Evolutionary conservation across 345 rosid species (phyloP).

Genomic region (Jatropha curcas): DNA sequence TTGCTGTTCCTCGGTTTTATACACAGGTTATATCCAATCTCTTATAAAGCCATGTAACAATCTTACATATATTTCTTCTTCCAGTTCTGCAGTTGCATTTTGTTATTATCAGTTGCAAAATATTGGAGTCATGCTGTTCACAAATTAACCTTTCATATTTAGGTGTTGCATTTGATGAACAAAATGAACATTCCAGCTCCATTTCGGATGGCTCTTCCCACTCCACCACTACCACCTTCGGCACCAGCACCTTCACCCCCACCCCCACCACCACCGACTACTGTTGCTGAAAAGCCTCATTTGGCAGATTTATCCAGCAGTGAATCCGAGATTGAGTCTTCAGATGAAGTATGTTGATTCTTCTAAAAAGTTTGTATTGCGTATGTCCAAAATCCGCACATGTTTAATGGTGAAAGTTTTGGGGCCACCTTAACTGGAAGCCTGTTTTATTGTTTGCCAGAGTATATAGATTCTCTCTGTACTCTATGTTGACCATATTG

Average conservation of each 20-base stretch:
- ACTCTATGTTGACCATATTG: background rate
- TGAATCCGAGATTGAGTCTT: conserved; percentile 92
- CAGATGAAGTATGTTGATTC: conserved; percentile 59
- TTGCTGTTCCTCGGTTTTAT: conserved; percentile 92
- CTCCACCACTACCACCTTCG: conserved; percentile 82
- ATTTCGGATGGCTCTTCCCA: conserved; percentile 87
- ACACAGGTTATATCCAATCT: conserved; percentile 64
- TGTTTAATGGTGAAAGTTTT: background rate
- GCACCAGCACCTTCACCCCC: conserved; percentile 44
- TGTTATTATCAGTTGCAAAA: conserved; percentile 3
- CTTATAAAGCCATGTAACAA: conserved; percentile 12
- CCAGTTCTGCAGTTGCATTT: background rate
- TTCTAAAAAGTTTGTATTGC: background rate
- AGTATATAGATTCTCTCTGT: background rate
- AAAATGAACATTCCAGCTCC: conserved; percentile 99
- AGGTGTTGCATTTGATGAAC: conserved; percentile 98
- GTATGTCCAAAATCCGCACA: background rate
- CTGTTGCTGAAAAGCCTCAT: conserved; percentile 35
- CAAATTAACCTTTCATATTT: conserved; percentile 13
- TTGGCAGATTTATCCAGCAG: conserved; percentile 59
- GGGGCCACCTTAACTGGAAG: background rate
- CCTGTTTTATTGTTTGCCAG: background rate
- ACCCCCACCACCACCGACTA: conserved; percentile 42
- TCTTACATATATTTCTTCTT: background rate
- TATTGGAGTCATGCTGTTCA: background rate